Base-by-base conservation (phyloP, 768 basidiomycete genomes). In the Phaffia australis region DNA sequence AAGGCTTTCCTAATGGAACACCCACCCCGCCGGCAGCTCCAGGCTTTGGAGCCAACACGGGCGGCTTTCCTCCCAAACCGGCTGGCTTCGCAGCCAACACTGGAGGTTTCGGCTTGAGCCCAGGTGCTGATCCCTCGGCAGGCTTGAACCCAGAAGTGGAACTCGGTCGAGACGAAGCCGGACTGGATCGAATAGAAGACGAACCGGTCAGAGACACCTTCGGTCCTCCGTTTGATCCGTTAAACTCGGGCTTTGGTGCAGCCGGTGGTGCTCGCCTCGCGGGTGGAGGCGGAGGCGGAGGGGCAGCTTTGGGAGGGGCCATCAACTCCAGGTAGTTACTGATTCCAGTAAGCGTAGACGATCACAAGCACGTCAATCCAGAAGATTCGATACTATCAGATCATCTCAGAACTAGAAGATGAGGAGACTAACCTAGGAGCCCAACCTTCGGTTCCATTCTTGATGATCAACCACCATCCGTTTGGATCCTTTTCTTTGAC, bases 401-500 rank as follows among this genome's bases (percentile, higher is more conserved):
- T 11, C 4, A 42, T 42, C 35, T 42, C 35, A 5, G 35, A 11
- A n/a, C n/a, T 15, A 25, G 23, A 35, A 16, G 30, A 16, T 29
- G 52, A 30, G 29, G 25, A n/a, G 32, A 69, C 75, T 69, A 51
- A 76, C 71, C 86, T 85, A 1, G 95, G 95, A 23, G 93, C 90
- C 92, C 93, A 99, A 18, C 90, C 95, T 74, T 97, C 91, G 21
- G 79, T 77, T 2, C 82, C 82, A 61, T 81, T 82, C 76, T 87
- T 90, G 81, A 86, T 88, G 65, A 97, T 87, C 42, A 95, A 81
- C 94, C 95, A 98, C 95, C 95, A 99, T 2, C 94, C 95, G 71
- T 94, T 94, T 68, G 92, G 84, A 73, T 87, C 85, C 75, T 95
- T 91, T 79, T 94, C 86, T 42, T 92, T 80, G 23, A 98, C 79